Conservation (phyloP, 177 flowering plant genomes). For the Telopea speciosissima region DNA sequence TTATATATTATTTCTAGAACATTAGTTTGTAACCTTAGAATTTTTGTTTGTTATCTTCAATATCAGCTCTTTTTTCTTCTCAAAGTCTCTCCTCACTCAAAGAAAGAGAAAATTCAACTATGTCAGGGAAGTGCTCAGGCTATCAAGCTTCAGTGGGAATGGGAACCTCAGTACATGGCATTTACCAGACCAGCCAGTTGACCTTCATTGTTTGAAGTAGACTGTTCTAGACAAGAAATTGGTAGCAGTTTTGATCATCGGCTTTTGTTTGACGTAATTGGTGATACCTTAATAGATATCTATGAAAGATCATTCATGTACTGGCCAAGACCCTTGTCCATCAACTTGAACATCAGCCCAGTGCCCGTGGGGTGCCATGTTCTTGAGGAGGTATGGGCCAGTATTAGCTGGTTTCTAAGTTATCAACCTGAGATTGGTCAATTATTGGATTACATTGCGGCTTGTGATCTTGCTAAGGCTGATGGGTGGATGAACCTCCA, state of each 20-base stretch:
- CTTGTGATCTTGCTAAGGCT: too few relatives aligned
- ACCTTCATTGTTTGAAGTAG: constrained; percentile 50
- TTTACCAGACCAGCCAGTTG: constrained; percentile 51
- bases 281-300: too few relatives aligned
- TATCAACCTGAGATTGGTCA: constrained; percentile 29
- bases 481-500: too few relatives aligned
- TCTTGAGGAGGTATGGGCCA: constrained; percentile 70
- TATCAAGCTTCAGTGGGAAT: constrained; percentile 47
- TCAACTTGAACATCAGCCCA: constrained; percentile 33
- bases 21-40: too few relatives aligned
- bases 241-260: constrained; percentile 29
- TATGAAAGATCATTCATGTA: too few relatives aligned
- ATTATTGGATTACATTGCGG: constrained; percentile 38
- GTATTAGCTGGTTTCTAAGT: constrained; percentile 49
- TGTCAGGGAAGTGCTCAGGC: constrained; percentile 56
- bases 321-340: constrained; percentile 42
- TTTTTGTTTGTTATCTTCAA: too few relatives aligned
- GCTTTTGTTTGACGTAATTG: constrained; percentile 70
- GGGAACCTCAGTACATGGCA: constrained; percentile 56
- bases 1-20: too few relatives aligned
- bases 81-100: too few relatives aligned
- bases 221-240: constrained; percentile 22
- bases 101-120: too few relatives aligned
- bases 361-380: constrained; percentile 62
- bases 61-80: too few relatives aligned